Base-by-base conservation (phyloP, 148 eudicot species). In the Rhododendron ovatum region DNA sequence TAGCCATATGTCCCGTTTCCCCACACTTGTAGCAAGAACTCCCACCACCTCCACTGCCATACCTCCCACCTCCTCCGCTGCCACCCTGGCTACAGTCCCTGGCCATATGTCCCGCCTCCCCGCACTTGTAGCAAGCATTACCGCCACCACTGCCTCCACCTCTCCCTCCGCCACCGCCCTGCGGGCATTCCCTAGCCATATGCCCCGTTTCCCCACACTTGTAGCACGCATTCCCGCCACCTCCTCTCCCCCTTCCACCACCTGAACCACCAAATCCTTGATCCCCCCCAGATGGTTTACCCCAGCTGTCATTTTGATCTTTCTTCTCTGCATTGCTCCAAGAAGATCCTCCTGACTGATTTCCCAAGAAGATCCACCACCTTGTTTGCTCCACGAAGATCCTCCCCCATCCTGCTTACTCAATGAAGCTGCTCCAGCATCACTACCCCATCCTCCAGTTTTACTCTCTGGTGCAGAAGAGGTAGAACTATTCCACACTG, bases 201-300 rank as follows among this genome's bases (percentile, higher is more conserved):
- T 78, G 81, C 14, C 79, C 79, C 0, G n/a, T 37, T 75, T 75
- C 79, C 47, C 79, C 79, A 75, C 79, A 75, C 26, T 75, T 78
- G 81, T 78, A 78, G 81, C 81, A 78, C 2, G 33, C 53, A 78
- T 78, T 78, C 28, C 81, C 81, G 14, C 81, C 53, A 1, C 53
- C 84, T 15, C 89, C 89, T 74, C 93, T 86, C 37, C 90, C 91
- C 81, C 92, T 85, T 83, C 92, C 82, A 28, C 92, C 94, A 78
- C 92, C 91, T 20, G 61, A 85, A 83, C 87, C 90, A 45, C 87
- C 76, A 71, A 71, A 71, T 71, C 76, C 76, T 71, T 71, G 89
- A 20, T 88, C 90, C 20, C 89, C 88, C 51, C 41, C 86, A 67
- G 85, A 89, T 79, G 61, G 73, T 86, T 45, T 28, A 10, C 78